Base-by-base conservation (phyloP, 345 rosid species). In the Turritis glabra region DNA sequence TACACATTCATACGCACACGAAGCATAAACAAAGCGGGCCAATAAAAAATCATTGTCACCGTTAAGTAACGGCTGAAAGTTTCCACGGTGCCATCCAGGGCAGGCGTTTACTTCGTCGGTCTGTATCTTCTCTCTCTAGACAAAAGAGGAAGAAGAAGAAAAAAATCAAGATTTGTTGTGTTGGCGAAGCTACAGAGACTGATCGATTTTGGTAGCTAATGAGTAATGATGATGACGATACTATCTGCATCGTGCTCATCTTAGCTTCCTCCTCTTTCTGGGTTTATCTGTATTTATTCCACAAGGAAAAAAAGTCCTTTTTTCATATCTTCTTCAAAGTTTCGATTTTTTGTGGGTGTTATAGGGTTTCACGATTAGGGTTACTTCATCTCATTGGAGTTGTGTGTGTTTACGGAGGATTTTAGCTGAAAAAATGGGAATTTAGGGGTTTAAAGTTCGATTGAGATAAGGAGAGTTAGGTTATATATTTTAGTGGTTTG, bases 281-380 rank as follows among this genome's bases (percentile, higher is more conserved):
- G 76, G 47, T 82, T 80, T 76, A 81, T 82, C 50, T 79, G 75
- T 71, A 74, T 80, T 79, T 79, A 73, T 73, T 80, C 86, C 65
- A 72, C 76, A 85, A 83, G 86, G 88, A 53, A 41, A 55, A 25
- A 17, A 1, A 25, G 0, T 21, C 19, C 4, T 15, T 29, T 41
- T 12, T 41, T 48, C 32, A 44, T 50, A 38, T 54, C 30, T 18
- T 35, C 58, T 21, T 19, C 60, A 30, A 40, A 47, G 26, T 59
- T 47, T 26, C 32, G 53, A 0, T 53, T 64, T 53, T 64, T 25
- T 61, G 52, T 26, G 25, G 32, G 53, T 43, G 13, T 32, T 43
- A n/a, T 41, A 41, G 47, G 17, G 7, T 53, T 25, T 66, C 41
- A 23, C 59, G 17, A 65, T 23, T 69, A 69, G 79, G 85, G 82